Base-by-base conservation (phyloP, 306 rosid species). In the Cucurbita moschata region DNA sequence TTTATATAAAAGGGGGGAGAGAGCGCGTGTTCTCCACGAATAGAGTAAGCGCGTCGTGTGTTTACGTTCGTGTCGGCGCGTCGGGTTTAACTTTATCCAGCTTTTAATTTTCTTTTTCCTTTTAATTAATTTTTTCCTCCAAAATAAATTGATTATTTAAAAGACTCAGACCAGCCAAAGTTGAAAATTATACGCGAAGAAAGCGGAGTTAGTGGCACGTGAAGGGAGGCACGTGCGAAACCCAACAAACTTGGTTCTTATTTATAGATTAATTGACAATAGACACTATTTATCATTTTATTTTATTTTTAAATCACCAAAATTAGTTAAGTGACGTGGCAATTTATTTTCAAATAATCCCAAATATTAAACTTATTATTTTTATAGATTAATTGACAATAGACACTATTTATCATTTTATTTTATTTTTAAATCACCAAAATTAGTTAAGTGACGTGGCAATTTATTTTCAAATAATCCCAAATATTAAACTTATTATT, bases 11-110 rank as follows among this genome's bases (percentile, higher is more conserved):
- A 26, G 18, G 30, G 16, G 14, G 23, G 43, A 44, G 4, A 16
- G 8, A 2, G 23, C 42, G 73, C 58, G 73, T 69, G 58, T 13
- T 26, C 0, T 26, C 12, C 14, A 69, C 73, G 73, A 49, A 14
- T 1, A 1, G 0, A 3, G 10, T 0, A 47, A 68, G 21, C 23
- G 73, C 56, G 73, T 69, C 3, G 19, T 5, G 72, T 21, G 49
- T 11, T 67, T 13, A 46, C 8, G 39, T 26, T 58, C 58, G 58
- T 69, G 73, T 69, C 73, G 73, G 73, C 57, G 73, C 73, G 73
- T 46, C 73, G 23, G 58, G 57, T 47, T 68, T 68, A 47, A 68
- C 73, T 49, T 66, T 18, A 66, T 21, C 47, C 72, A 40, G 51
- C 70, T 18, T 64, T 16, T 58, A 5, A 13, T 40, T 16, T 16